phyloP scores from a whole-genome alignment of 345 rosid species.

The Alliaria petiolata region DNA sequence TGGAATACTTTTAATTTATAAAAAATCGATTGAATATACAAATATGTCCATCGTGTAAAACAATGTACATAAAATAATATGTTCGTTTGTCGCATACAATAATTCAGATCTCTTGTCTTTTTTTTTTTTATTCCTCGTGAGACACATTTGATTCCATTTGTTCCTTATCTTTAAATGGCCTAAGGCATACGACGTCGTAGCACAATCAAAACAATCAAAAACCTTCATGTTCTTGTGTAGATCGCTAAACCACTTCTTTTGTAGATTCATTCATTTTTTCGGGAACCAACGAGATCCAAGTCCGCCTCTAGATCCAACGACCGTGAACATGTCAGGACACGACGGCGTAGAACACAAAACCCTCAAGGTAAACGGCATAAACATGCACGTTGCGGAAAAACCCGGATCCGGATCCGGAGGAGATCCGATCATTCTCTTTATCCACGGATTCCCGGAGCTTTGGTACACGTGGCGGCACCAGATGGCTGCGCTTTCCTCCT shows the following conservation, averaged over 20 bases:
- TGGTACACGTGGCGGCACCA: constrained; percentile 95
- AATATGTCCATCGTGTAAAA: not conserved
- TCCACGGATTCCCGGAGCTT: constrained; percentile 86
- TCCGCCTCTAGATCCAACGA: no score
- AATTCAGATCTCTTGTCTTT: not conserved
- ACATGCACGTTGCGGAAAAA: constrained; percentile 69
- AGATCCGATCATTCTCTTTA: constrained; percentile 50
- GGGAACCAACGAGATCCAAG: not conserved
- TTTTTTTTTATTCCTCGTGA: not conserved
- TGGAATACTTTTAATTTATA: not conserved
- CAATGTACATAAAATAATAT: not conserved
- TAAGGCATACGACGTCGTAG: not conserved
- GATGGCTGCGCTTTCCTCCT: constrained; percentile 50
- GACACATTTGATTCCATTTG: not conserved
- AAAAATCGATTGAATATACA: not conserved
- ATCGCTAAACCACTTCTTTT: not conserved
- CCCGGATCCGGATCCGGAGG: constrained; percentile 36
- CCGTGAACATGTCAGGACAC: constrained; percentile 28
- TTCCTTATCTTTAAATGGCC: not conserved
- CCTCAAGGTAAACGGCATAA: constrained; percentile 55
- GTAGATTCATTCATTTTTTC: constrained; percentile 1
- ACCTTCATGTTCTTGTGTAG: not conserved
- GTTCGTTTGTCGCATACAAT: not conserved
- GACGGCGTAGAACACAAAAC: constrained; percentile 52
- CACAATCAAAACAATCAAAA: not conserved